These are phyloP conservation scores for Berberis thunbergii DNA, from an alignment of 164 flowering plant genomes.

Conservation along the genomic window DNA sequence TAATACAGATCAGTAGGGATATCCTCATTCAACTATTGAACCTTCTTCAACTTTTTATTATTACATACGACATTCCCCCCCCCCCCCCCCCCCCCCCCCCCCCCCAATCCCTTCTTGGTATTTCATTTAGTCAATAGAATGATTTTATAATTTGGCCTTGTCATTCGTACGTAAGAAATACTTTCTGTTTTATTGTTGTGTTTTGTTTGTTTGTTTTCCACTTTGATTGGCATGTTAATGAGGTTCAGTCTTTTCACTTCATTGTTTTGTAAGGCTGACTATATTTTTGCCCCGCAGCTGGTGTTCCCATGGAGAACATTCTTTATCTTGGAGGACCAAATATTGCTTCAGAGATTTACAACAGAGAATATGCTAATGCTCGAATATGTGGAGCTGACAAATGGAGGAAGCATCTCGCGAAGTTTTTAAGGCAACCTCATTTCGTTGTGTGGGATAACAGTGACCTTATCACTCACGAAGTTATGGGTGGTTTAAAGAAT, in stretches of 20 bases:
- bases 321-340: slow-evolving; percentile 95
- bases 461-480: slow-evolving; percentile 90
- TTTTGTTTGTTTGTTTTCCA: neutral
- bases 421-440: slow-evolving; percentile 81
- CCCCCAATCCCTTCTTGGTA: no score
- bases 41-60: no score
- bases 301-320: slow-evolving; percentile 73
- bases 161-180: no score
- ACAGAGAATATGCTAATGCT: slow-evolving; percentile 92
- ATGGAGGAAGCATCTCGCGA: slow-evolving; percentile 84
- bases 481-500: slow-evolving; percentile 83
- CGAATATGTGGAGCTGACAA: slow-evolving; percentile 88
- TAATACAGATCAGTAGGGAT: no score
- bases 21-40: no score
- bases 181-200: neutral
- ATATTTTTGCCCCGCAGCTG: slow-evolving; percentile 40
- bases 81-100: no score
- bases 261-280: neutral
- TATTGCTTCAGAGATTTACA: slow-evolving; percentile 88
- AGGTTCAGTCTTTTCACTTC: neutral
- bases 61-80: no score
- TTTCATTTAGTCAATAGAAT: no score
- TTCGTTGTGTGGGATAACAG: slow-evolving; percentile 93
- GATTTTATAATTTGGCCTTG: no score
- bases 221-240: neutral